These are phyloP conservation scores for Candida qinlingensis DNA, from an alignment of 805 yeast genomes.

Conservation along the genomic window DNA sequence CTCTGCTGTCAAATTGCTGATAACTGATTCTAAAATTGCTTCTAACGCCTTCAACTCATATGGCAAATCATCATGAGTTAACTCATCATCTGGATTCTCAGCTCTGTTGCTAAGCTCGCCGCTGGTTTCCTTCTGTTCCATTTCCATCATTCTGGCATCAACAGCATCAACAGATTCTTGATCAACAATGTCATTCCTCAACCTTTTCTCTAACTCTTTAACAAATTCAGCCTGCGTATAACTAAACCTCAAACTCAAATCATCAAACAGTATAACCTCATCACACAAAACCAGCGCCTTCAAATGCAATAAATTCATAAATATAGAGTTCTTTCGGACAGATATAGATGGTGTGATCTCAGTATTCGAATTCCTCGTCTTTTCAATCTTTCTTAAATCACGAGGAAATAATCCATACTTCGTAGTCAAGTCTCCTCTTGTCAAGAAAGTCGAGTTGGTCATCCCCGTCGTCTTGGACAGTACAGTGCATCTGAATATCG, in stretches of 20 bases:
- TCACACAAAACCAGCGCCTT: conserved; percentile 73
- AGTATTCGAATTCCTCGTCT: conserved; percentile 39
- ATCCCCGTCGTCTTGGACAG: conserved; percentile 38
- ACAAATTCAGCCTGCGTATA: conserved; percentile 69
- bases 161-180: background rate
- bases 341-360: conserved; percentile 82
- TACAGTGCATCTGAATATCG: conserved; percentile 69
- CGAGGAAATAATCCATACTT: conserved; percentile 81
- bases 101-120: background rate
- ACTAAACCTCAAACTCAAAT: conserved; percentile 54
- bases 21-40: conserved; percentile 74
- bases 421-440: conserved; percentile 64
- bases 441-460: conserved; percentile 67
- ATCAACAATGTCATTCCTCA: conserved; percentile 29
- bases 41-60: conserved; percentile 92
- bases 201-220: conserved; percentile 70
- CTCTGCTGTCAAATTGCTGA: conserved; percentile 75
- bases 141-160: background rate
- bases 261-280: conserved; percentile 71
- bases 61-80: conserved; percentile 45
- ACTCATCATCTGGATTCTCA: conserved; percentile 8
- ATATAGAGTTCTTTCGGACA: conserved; percentile 63
- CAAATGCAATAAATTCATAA: conserved; percentile 71
- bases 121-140: background rate
- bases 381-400: conserved; percentile 84